phyloP scores from a whole-genome alignment of 164 flowering plant species.

The Houttuynia cordata region DNA sequence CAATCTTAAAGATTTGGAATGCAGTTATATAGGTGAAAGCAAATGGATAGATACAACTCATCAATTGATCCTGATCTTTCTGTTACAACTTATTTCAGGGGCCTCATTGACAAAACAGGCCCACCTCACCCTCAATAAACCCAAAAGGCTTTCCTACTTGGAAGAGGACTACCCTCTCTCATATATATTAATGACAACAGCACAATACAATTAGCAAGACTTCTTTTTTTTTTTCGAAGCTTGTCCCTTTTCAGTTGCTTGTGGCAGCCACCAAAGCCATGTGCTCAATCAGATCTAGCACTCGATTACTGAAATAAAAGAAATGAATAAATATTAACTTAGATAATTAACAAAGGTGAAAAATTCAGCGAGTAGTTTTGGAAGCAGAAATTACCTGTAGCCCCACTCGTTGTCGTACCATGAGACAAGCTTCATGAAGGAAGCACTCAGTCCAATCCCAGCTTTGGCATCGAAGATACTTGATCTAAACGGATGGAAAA shows the following conservation, averaged over 20 bases:
- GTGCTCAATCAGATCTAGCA: constrained; percentile 29
- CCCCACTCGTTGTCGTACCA: constrained; percentile 99
- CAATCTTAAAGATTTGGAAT: no score
- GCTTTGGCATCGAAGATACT: constrained; percentile 96
- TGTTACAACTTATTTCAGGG: not conserved
- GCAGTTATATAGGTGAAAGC: no score
- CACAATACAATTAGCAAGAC: not conserved
- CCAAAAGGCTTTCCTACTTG: not conserved
- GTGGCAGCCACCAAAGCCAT: constrained; percentile 24
- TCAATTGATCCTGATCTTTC: not conserved
- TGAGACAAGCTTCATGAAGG: constrained; percentile 83
- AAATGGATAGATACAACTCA: no score
- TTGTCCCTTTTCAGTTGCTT: constrained; percentile 5
- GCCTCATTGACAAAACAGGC: not conserved
- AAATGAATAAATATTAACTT: not conserved
- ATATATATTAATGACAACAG: not conserved
- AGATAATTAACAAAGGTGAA: no score
- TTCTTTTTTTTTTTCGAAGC: not conserved
- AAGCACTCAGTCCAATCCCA: constrained; percentile 70
- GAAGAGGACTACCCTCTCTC: not conserved
- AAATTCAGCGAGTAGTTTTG: not conserved
- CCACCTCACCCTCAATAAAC: not conserved
- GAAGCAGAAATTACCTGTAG: constrained; percentile 51
- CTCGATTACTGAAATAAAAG: constrained; percentile 21
- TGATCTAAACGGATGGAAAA: constrained; percentile 30